Evolutionary conservation across 768 basidiomycete genomes (phyloP), one percentile per base, ranked within the genome.

Genomic region (Podaxis mareebaensis): DNA sequence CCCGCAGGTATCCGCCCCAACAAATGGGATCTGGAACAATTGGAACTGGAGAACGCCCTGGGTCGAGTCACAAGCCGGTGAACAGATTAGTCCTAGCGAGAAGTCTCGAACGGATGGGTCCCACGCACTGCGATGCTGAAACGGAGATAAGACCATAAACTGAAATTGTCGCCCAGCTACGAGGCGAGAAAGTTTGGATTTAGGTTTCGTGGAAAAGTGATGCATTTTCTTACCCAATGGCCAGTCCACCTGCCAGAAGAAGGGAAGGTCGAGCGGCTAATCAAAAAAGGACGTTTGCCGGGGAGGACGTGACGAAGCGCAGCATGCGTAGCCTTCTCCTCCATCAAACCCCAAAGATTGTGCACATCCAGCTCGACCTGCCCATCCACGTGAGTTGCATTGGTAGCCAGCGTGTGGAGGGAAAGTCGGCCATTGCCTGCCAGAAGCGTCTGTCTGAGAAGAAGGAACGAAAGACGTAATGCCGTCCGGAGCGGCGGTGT

Each of bases 21-120:
- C 91, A 77, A 93, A 89, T 0, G 92, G 92, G 64, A 92, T 88
- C 67, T 90, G 88, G 82, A 89, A 93, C 13, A 93, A 75, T 73
- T 92, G 90, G 83, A 93, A 93, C 72, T 93, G 91, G 20, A 93
- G 79, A 20, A 91, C 77, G 17, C 90, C 91, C 76, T 92, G 85
- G 44, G 24, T 42, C 24, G 46, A 60, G 63, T 54, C 51, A 51
- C 40, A 49, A 61, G 62, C 39, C 33, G 36, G 48, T 42, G 53
- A 60, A 36, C 54, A 44, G 40, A 58, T 65, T 44, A 60, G 51
- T 53, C 36, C 40, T 48, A 60, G 42, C 33, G 30, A 61, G 40
- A 48, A n/a, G 33, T 33, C 51, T 46, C 48, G 53, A 53, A 51
- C 49, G 55, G 66, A 61, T 54, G 61, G 64, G 65, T 65, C 65